Conservation (phyloP, 2,329 filamentous ascomycete species). For the Talaromyces sp. region DNA sequence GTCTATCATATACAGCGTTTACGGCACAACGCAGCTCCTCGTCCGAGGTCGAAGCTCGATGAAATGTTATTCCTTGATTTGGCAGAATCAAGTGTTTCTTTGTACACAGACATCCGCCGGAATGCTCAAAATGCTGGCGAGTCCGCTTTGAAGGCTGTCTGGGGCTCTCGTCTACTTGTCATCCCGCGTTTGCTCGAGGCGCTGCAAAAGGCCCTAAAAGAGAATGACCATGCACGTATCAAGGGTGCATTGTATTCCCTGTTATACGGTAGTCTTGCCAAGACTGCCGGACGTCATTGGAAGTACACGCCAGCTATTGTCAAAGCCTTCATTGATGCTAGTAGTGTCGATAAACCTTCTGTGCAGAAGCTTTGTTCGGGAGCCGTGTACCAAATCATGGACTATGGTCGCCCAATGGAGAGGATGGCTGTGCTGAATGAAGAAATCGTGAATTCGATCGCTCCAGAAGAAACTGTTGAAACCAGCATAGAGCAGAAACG, state of each 20-base stretch:
- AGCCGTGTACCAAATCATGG: slow-evolving; percentile 78
- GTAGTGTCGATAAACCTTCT: slow-evolving; percentile 84
- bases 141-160: slow-evolving; percentile 84
- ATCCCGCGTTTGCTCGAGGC: slow-evolving; percentile 80
- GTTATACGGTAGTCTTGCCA: slow-evolving; percentile 79
- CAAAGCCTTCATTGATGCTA: slow-evolving; percentile 82
- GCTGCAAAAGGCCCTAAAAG: slow-evolving; percentile 70
- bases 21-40: slow-evolving; percentile 83
- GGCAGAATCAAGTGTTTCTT: slow-evolving; percentile 79
- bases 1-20: slow-evolving; percentile 92
- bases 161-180: slow-evolving; percentile 80
- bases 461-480: slow-evolving; percentile 60
- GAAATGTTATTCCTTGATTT: slow-evolving; percentile 78
- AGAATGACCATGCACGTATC: slow-evolving; percentile 80
- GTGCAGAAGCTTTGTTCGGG: slow-evolving; percentile 83
- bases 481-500: slow-evolving; percentile 54
- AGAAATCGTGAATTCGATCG: slow-evolving; percentile 63
- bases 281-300: slow-evolving; percentile 88
- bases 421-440: slow-evolving; percentile 77
- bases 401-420: slow-evolving; percentile 85
- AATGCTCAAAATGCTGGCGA: slow-evolving; percentile 89
- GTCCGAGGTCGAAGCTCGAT: slow-evolving; percentile 85
- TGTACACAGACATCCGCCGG: slow-evolving; percentile 92
- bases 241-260: slow-evolving; percentile 92
- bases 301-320: slow-evolving; percentile 87